Conservation (phyloP, 1,284 basidiomycete species). For the Trametes polyzona region DNA sequence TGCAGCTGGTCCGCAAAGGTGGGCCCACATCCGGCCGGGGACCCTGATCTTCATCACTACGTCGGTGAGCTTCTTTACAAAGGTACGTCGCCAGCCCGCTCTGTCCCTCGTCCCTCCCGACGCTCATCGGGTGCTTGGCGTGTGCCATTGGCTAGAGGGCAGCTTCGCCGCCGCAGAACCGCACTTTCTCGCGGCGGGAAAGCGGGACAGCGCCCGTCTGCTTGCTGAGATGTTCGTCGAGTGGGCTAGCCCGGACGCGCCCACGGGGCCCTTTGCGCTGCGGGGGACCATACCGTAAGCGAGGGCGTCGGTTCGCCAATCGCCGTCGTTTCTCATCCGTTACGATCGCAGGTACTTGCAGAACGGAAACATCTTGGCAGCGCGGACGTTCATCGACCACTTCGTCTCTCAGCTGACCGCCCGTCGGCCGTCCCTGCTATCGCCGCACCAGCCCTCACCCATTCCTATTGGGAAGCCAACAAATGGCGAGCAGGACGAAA, state of each 20-base stretch:
- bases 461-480: slow-evolving; percentile 41
- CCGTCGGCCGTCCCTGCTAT: slow-evolving; percentile 43
- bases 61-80: slow-evolving; percentile 87
- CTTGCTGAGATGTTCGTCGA: slow-evolving; percentile 86
- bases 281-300: slow-evolving; percentile 84
- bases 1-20: slow-evolving; percentile 81
- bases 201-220: slow-evolving; percentile 82
- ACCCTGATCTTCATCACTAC: slow-evolving; percentile 85
- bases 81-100: slow-evolving; percentile 51
- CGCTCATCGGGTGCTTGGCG: slow-evolving; percentile 9
- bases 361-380: slow-evolving; percentile 86
- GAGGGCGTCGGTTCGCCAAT: slow-evolving; percentile 6
- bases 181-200: slow-evolving; percentile 83
- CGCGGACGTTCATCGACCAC: slow-evolving; percentile 80
- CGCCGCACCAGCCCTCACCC: slow-evolving; percentile 46
- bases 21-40: slow-evolving; percentile 80
- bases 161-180: slow-evolving; percentile 74
- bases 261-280: slow-evolving; percentile 75
- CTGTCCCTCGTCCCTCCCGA: slow-evolving; percentile 4
- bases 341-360: slow-evolving; percentile 68
- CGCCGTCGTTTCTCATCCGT: slow-evolving; percentile 6
- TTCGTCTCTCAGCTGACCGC: slow-evolving; percentile 67
- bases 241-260: slow-evolving; percentile 61
- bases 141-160: slow-evolving; percentile 57
- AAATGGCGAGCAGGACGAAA: slow-evolving; percentile 55